A percentile compares a stretch with the other conserved stretches of the same genome.
phyloP scores from a whole-genome alignment of 106 monocot genomes.

The Agapanthus africanus region DNA sequence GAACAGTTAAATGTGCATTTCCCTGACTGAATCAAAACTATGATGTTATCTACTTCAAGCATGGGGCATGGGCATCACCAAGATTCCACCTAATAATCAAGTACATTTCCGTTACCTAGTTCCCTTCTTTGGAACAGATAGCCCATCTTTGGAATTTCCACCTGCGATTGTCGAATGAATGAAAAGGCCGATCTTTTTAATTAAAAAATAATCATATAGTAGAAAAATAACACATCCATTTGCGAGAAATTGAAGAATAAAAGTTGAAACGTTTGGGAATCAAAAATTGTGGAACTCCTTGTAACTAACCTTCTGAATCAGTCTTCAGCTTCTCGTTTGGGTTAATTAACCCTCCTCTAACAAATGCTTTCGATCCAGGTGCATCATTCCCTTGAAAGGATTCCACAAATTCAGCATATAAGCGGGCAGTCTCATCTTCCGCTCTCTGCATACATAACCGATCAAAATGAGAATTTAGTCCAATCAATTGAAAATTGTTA shows the following conservation, averaged over 20 bases:
- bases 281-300: not conserved
- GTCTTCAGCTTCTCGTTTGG: conserved; percentile 73
- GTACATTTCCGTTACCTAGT: conserved; percentile 94
- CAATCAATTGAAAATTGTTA: not conserved
- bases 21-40: conserved; percentile 10
- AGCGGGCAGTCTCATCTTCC: conserved; percentile 82
- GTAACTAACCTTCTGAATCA: conserved; percentile 76
- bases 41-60: conserved; percentile 14
- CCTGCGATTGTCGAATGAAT: conserved; percentile 98
- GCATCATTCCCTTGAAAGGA: conserved; percentile 76
- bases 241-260: conserved; percentile 14
- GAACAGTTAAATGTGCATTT: conserved; percentile 11
- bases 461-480: conserved; percentile 3
- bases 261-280: not conserved
- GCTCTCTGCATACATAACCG: conserved; percentile 62
- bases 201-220: conserved; percentile 46
- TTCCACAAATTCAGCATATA: conserved; percentile 93
- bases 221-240: conserved; percentile 33
- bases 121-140: conserved; percentile 99
- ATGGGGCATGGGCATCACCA: conserved; percentile 36
- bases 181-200: conserved; percentile 71
- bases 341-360: conserved; percentile 83
- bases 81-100: conserved; percentile 65
- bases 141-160: conserved; percentile 99
- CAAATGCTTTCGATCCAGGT: conserved; percentile 87